A percentile compares a stretch with the other conserved stretches of the same genome.
phyloP scores from a whole-genome alignment of 352 stramenopile genomes.

The Peronosclerospora sorghi region DNA sequence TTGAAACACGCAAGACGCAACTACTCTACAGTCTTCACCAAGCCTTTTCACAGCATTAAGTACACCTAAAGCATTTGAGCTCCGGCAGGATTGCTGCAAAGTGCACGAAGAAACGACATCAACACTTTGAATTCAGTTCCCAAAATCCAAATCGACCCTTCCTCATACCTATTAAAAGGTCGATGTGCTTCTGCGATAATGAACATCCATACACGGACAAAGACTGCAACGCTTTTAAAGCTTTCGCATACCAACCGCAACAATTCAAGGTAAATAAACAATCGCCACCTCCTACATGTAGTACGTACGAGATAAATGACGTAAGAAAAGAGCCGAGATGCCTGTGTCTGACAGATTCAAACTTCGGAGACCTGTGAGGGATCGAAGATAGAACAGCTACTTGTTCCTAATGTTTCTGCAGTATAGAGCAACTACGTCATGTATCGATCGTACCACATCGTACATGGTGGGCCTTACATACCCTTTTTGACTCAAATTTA shows the following conservation, averaged over 20 bases:
- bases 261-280: background rate
- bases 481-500: constrained; percentile 81
- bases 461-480: constrained; percentile 22
- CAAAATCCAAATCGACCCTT: too few species aligned
- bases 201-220: constrained; percentile 47
- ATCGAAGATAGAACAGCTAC: constrained; percentile 44
- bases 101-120: too few species aligned
- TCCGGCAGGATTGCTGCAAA: too few species aligned
- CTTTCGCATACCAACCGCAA: constrained; percentile 10
- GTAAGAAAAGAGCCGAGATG: constrained; percentile 53
- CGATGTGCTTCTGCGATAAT: constrained; percentile 37
- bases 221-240: constrained; percentile 40
- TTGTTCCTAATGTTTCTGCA: constrained; percentile 62
- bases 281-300: background rate
- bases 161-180: constrained; percentile 37
- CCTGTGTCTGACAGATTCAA: constrained; percentile 74
- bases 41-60: constrained; percentile 19
- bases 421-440: background rate
- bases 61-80: constrained; percentile 33
- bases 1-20: constrained; percentile 8
- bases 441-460: background rate
- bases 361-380: constrained; percentile 42
- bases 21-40: too few species aligned
- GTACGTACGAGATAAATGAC: constrained; percentile 53
- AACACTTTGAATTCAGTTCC: too few species aligned